Conservation (phyloP, 257 asterid species). For the Solanum piurae region DNA sequence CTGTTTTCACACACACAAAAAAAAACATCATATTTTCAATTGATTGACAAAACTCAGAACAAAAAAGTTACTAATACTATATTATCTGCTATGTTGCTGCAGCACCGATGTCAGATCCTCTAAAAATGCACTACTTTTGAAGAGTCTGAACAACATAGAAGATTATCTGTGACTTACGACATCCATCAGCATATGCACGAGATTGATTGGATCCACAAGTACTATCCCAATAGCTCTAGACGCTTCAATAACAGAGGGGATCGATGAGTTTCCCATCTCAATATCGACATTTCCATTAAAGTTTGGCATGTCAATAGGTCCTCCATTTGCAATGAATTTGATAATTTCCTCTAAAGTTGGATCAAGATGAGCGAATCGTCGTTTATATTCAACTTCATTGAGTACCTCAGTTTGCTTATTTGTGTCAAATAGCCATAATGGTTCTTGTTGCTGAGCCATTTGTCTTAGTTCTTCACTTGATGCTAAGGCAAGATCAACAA, state of each 20-base stretch:
- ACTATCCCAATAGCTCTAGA: slow-evolving; percentile 41
- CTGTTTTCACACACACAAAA: slow-evolving; percentile 10
- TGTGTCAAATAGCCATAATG: slow-evolving; percentile 33
- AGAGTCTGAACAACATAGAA: background rate
- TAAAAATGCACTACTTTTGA: background rate
- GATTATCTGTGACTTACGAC: slow-evolving; percentile 20
- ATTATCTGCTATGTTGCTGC: background rate
- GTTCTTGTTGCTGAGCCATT: slow-evolving; percentile 26
- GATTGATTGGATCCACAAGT: slow-evolving; percentile 17
- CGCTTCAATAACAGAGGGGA: slow-evolving; percentile 11
- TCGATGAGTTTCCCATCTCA: background rate
- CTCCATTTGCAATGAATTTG: slow-evolving; percentile 18
- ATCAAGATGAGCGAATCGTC: slow-evolving; percentile 28
- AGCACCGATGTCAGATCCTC: background rate
- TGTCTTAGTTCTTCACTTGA: slow-evolving; percentile 37
- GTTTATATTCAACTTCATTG: slow-evolving; percentile 26
- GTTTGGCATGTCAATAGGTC: slow-evolving; percentile 15
- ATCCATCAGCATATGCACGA: slow-evolving; percentile 38
- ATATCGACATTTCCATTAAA: slow-evolving; percentile 1
- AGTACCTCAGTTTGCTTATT: slow-evolving; percentile 21
- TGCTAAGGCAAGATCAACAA: slow-evolving; percentile 21
- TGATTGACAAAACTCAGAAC: background rate
- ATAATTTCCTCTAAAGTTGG: slow-evolving; percentile 37
- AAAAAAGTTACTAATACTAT: background rate
- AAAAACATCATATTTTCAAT: background rate